Conservation (phyloP, 345 rosid genomes). For the Gossypium thurberi region DNA sequence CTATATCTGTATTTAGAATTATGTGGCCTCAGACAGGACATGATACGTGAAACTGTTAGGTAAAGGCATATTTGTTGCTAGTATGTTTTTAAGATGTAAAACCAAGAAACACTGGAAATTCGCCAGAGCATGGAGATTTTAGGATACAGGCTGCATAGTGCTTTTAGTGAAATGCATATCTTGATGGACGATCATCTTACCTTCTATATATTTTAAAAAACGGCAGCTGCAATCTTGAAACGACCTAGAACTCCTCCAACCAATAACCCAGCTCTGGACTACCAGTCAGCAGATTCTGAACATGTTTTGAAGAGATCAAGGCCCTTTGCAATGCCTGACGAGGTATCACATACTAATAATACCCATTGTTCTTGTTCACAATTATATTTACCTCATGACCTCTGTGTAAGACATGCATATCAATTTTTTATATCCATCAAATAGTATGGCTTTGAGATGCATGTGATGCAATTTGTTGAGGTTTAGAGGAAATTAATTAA, state of each 20-base stretch:
- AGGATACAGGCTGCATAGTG: neutral
- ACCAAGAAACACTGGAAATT: neutral
- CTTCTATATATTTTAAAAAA: slow-evolving; percentile 2
- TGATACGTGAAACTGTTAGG: neutral
- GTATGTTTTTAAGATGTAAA: neutral
- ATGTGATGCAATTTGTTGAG: neutral
- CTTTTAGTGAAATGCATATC: neutral
- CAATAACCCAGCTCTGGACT: slow-evolving; percentile 51
- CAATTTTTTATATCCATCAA: neutral
- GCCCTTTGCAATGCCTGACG: slow-evolving; percentile 64
- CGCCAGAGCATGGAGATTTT: neutral
- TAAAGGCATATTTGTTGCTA: slow-evolving; percentile 1
- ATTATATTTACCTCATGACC: neutral
- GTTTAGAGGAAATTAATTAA: neutral
- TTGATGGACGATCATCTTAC: neutral
- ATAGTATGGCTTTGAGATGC: neutral
- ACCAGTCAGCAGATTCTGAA: slow-evolving; percentile 80
- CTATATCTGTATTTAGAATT: neutral
- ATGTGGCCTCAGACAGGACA: neutral
- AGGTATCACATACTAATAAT: slow-evolving; percentile 33
- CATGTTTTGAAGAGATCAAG: slow-evolving; percentile 64
- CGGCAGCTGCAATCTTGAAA: slow-evolving; percentile 50
- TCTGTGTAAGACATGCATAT: slow-evolving; percentile 3
- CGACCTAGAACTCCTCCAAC: slow-evolving; percentile 67
- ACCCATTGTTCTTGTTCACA: slow-evolving; percentile 2